Evolutionary conservation across 345 rosid genomes (phyloP), one percentile per base, ranked within the genome.

Genomic region (Crucihimalaya himalaica): DNA sequence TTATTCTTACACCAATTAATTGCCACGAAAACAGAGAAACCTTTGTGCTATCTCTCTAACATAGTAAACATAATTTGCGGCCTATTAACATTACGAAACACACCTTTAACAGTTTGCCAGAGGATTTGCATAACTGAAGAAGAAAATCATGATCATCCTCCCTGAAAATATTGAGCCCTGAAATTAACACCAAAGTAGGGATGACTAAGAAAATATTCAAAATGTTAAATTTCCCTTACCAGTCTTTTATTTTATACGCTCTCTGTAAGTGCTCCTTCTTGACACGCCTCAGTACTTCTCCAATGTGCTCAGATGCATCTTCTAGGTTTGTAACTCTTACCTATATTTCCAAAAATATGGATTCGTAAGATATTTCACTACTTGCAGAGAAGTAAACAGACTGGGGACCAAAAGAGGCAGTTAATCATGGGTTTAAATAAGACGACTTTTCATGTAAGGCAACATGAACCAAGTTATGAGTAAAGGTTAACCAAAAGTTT

Each of bases 291-390:
- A 95, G 75, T 52, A 92, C 97, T 79, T 90, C 96, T 59, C 97
- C 91, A 39, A 95, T 88, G 76, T 92, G 97, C 71, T 91, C 97
- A 68, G 96, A 45, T 78, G 99, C 97, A 82, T 95, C 91, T 32
- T 67, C 85, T 73, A 95, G 78, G 81, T 95, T 95, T 73, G 97
- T 88, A 45, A 77, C 80, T 71, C 80, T 70, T 45, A 92, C 98
- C 98, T 91, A 29, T 5, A 28, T 9, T 42, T 20, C 37, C n/a
- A 37, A 45, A 73, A 39, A 8, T 18, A 28, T 35, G 50, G 37
- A 29, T 68, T 19, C 0, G 19, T 57, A 70, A 64, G 60, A 23
- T 27, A 54, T 37, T 23, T 8, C 19, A 35, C 14, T 63, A 47
- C n/a, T 53, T 42, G 34, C 51, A 27, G 6, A 56, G 64, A 58